Base-by-base conservation (phyloP, 2,329 filamentous ascomycete species). In the Claviceps sp. region DNA sequence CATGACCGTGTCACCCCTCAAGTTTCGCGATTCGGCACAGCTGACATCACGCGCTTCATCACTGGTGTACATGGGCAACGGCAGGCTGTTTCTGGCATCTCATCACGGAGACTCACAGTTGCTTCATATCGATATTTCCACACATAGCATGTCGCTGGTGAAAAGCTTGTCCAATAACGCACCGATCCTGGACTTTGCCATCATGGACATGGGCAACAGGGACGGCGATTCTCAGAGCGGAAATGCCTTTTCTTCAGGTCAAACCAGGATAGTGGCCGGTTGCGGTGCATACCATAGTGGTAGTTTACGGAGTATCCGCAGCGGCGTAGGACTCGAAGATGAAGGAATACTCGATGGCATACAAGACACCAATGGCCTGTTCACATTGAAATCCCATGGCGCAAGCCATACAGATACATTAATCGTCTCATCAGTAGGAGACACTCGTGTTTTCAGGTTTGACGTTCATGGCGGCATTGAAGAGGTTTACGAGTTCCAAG, bases 161-260 rank as follows among this genome's bases (percentile, higher is more conserved):
- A 89, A 95, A 62, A 85, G 81, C 0, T 56, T 70, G 16, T 64
- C 65, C 4, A 98, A 95, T 62, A 88, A 97, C 59, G 89, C 87
- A 0, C 93, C 93, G 0, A 87, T 98, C 43, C 70, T 97, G 41
- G 93, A 98, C 64, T 96, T 98, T 60, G 84, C 87, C 1, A 81
- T 98, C 16, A 95, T 97, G 89, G 93, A 97, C 62, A 86, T 97
- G 76, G 91, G 90, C 0, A 90, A 89, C 59, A 77, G 88, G 52
- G 84, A 87, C 54, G 84, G 84, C 22, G 85, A 93, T 56, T 81
- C 76, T 8, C 83, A 88, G 53, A 67, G 74, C 18, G 85, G 84
- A 3, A 94, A 93, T 61, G 87, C 93, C 56, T 98, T 95, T 62
- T 95, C 90, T 0, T 95, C 91, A 0, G 93, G 93, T 0, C 91